Evolutionary conservation across 1,284 basidiomycete genomes (phyloP), one percentile per base, ranked within the genome.

Genomic region (Fomitiporia mediterranea): DNA sequence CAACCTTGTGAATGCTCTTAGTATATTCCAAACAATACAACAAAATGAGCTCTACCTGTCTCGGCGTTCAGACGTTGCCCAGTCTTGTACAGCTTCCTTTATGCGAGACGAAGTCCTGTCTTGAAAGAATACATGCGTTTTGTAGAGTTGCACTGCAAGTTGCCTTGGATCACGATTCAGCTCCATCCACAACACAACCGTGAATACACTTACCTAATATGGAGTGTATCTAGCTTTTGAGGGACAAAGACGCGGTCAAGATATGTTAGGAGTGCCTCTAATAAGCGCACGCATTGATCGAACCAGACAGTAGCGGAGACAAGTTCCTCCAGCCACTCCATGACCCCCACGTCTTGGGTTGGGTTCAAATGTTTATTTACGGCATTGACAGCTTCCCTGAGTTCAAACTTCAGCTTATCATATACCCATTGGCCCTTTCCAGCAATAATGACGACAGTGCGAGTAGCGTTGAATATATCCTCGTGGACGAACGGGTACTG

Each of bases 31-130:
- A 11, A 21, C 17, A 32, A 17, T 17, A 17, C 4, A 35, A n/a
- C 1, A 28, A 8, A 28, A 8, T 28, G 21, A 27, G 7, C 30
- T 62, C 70, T 61, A 76, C 75, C 70, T 70, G n/a, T 72, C 65
- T 8, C 73, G 67, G 15, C 86, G 76, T 66, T 89, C 88, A 61
- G 65, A 74, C 1, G 69, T 67, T 2, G 79, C 66, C 86, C 89
- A 89, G 8, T 72, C 69, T 25, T 70, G 62, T 1, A 90, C 65
- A n/a, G 80, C 78, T 1, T 66, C 65, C 17, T 72, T 71, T 23
- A 89, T 70, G 48, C 71, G 75, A 1, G 73, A 66, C 11, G 70
- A 69, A 3, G 89, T 71, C 3, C 67, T 60, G 0, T 72, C 66
- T 58, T 79, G 75, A 13, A 74, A 74, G 60, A 88, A 82, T 42